Conservation (phyloP, 345 rosid genomes). For the Citrus maxima region DNA sequence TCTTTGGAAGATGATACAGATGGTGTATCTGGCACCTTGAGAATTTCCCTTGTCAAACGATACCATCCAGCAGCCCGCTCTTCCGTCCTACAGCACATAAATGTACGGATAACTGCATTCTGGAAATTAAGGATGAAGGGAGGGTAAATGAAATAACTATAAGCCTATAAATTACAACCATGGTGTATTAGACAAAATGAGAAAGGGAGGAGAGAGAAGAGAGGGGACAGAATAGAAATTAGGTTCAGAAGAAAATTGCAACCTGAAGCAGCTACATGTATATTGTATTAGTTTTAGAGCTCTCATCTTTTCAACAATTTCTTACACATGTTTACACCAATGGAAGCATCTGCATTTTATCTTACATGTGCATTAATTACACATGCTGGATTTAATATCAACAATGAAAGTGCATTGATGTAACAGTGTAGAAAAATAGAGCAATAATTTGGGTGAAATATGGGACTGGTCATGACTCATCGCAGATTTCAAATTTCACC, state of each 20-base stretch:
- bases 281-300: neutral
- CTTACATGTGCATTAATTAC: neutral
- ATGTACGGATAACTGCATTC: neutral
- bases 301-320: neutral
- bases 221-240: neutral
- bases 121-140: neutral
- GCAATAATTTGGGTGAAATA: neutral
- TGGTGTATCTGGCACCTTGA: constrained; percentile 93
- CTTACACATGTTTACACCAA: neutral
- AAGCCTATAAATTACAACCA: constrained; percentile 1
- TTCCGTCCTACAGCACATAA: constrained; percentile 57
- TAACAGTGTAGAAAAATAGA: neutral
- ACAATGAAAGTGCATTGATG: neutral
- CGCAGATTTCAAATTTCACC: too few species aligned
- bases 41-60: constrained; percentile 91
- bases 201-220: neutral
- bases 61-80: constrained; percentile 99
- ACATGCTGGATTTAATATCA: neutral
- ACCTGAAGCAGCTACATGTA: neutral
- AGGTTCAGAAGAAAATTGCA: neutral
- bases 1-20: constrained; percentile 69
- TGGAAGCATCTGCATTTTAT: neutral
- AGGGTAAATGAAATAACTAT: neutral
- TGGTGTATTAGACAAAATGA: neutral
- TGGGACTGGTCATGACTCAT: neutral